Percentiles rank a stretch among this genome's conserved stretches.
These are phyloP conservation scores for Candida freyschussii DNA, from an alignment of 1,139 yeast species.

Conservation along the genomic window DNA sequence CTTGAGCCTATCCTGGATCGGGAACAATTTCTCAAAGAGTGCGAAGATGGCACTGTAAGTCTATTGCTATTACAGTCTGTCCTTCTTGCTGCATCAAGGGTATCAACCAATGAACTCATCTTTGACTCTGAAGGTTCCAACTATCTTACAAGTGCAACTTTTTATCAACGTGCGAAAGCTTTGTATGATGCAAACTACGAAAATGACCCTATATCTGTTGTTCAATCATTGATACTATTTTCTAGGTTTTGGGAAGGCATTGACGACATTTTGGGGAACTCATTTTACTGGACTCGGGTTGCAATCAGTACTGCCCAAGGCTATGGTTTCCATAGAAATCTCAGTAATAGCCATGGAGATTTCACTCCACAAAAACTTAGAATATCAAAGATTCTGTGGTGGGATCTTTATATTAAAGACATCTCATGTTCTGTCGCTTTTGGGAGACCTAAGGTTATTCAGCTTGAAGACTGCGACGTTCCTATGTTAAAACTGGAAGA, in stretches of 20 bases:
- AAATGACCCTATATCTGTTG: slow-evolving; percentile 59
- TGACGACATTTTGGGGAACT: slow-evolving; percentile 69
- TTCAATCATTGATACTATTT: slow-evolving; percentile 61
- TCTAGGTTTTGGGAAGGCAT: slow-evolving; percentile 79
- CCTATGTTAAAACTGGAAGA: slow-evolving; percentile 67
- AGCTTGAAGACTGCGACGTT: slow-evolving; percentile 73
- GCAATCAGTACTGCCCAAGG: slow-evolving; percentile 77
- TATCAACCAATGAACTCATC: slow-evolving; percentile 52
- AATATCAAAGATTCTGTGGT: slow-evolving; percentile 71
- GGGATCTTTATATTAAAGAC: slow-evolving; percentile 74
- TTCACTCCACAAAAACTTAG: slow-evolving; percentile 44
- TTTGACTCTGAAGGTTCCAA: slow-evolving; percentile 54
- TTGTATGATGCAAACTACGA: slow-evolving; percentile 72
- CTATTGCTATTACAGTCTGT: slow-evolving; percentile 66
- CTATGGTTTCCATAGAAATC: slow-evolving; percentile 63
- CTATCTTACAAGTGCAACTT: slow-evolving; percentile 55
- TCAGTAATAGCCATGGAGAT: slow-evolving; percentile 25
- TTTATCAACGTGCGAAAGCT: slow-evolving; percentile 75
- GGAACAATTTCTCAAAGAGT: slow-evolving; percentile 53
- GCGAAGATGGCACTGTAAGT: slow-evolving; percentile 64
- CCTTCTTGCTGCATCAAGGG: slow-evolving; percentile 64
- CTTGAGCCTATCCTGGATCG: slow-evolving; percentile 68
- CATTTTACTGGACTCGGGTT: slow-evolving; percentile 72
- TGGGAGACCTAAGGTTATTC: slow-evolving; percentile 69
- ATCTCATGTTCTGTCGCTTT: slow-evolving; percentile 68